Evolutionary conservation across 2,329 filamentous ascomycete genomes (phyloP).

Genomic region (Aureobasidium sp.): DNA sequence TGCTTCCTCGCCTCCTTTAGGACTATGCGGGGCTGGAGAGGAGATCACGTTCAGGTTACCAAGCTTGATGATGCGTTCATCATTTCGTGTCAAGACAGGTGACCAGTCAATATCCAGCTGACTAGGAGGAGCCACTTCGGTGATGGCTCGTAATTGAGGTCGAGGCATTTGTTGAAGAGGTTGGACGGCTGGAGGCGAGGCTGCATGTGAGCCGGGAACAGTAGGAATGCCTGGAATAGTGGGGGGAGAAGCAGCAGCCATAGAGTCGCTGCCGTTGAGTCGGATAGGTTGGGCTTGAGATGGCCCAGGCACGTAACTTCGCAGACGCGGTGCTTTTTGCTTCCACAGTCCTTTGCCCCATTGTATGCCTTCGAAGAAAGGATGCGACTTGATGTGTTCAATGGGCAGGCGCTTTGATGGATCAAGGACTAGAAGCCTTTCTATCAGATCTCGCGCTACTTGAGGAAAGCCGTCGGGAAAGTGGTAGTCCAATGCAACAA

Average conservation of each 20-base stretch:
- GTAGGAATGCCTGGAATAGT: constrained; percentile 12
- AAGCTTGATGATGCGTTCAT: constrained; percentile 89
- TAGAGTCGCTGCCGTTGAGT: constrained; percentile 31
- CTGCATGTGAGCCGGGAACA: neutral
- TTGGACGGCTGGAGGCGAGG: constrained; percentile 18
- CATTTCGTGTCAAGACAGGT: constrained; percentile 79
- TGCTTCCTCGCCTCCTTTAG: constrained; percentile 57
- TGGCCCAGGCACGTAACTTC: constrained; percentile 69
- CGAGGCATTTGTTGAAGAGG: constrained; percentile 31
- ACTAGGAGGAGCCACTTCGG: constrained; percentile 90
- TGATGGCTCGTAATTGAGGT: constrained; percentile 74
- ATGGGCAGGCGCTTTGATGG: constrained; percentile 77
- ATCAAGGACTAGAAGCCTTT: constrained; percentile 83
- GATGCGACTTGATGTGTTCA: constrained; percentile 93
- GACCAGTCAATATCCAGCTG: constrained; percentile 99
- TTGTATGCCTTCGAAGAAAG: constrained; percentile 81
- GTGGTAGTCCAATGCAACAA: constrained; percentile 86
- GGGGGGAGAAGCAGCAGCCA: neutral
- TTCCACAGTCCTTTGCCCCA: constrained; percentile 87
- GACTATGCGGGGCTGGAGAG: constrained; percentile 67
- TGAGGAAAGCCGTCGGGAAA: constrained; percentile 85
- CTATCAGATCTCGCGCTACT: constrained; percentile 79
- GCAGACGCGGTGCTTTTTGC: constrained; percentile 77
- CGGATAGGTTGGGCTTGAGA: constrained; percentile 57
- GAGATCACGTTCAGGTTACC: constrained; percentile 84